Percentiles rank a stretch among this genome's conserved stretches.
Conservation (phyloP, 202 grass and related monocot species). For the Zizania palustris region DNA sequence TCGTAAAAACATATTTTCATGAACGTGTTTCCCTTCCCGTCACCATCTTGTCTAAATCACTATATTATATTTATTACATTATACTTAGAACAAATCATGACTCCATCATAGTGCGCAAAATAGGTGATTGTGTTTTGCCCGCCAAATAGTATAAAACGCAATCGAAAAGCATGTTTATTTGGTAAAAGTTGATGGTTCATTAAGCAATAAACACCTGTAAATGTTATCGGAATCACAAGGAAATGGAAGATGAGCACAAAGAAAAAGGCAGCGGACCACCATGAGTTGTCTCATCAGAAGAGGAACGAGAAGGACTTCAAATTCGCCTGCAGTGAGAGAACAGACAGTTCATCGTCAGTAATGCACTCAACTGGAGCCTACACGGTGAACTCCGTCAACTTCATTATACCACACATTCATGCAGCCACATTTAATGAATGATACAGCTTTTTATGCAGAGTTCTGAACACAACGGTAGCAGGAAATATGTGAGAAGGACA, state of each 20-base stretch:
- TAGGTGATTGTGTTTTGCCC: too few relatives aligned
- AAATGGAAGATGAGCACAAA: neutral
- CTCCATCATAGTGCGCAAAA: too few relatives aligned
- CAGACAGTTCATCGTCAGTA: neutral
- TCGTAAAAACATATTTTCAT: too few relatives aligned
- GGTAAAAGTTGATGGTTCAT: neutral
- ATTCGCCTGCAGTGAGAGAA: neutral
- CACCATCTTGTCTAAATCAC: too few relatives aligned
- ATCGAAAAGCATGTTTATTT: neutral
- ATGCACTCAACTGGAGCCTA: neutral
- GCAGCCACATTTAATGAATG: neutral
- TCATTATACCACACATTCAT: neutral
- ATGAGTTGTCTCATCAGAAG: neutral
- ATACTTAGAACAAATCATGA: too few relatives aligned
- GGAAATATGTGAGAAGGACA: neutral
- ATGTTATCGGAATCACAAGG: neutral
- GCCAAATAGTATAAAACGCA: too few relatives aligned
- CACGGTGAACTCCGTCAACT: neutral
- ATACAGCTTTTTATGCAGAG: too few relatives aligned
- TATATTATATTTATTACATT: too few relatives aligned
- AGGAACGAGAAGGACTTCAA: neutral
- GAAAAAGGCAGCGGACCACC: neutral
- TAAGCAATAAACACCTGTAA: neutral
- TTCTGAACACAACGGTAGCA: neutral
- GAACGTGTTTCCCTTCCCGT: too few relatives aligned